Base-by-base conservation (phyloP, 148 eudicot species). In the Diospyros lotus region DNA sequence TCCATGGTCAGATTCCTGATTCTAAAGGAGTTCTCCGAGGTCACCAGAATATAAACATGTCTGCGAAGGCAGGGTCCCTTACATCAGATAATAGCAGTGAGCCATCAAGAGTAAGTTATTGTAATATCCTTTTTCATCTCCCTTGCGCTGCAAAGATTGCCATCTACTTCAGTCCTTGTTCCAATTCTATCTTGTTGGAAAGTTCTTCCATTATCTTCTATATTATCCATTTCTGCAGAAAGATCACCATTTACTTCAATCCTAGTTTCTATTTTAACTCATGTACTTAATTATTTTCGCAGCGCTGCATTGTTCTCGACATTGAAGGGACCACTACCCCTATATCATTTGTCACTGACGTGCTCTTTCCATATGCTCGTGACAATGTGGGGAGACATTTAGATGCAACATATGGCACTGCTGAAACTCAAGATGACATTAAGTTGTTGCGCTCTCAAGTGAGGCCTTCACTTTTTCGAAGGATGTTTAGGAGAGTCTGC, bases 271-370 rank as follows among this genome's bases (percentile, higher is more conserved):
- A 4, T 48, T 48, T 48, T 48, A 48, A 48, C 15, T 9, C 11
- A 55, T 71, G 14, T 17, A 8, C 54, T 11, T 5, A 65, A 4
- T 72, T 71, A 28, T 42, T 73, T 28, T 12, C 83, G 88, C 90
- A 95, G 99, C 87, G 90, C 11, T 93, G 94, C 85, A 83, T 95
- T 83, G 97, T 95, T 69, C 93, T 95, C 60, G 99, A 95, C 89
- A 95, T 95, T 84, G 99, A 95, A 83, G 99, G 99, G 79, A 95
- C 99, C 45, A 90, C 97, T 4, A 95, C 99, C 58, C 97, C 97
- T n/a, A 95, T 95, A 79, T 89, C 97, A 61, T 95, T 93, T 85
- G 99, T 92, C 14, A 80, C 97, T 60, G 97, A 92, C 77, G 86
- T 95, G 76, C 93, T 95, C 72, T 95, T 95, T 78, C 96, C 97